Percentiles rank a stretch among this genome's conserved stretches.
These are phyloP conservation scores for Aethionema arabicum DNA, from an alignment of 345 rosid species.

Conservation along the genomic window DNA sequence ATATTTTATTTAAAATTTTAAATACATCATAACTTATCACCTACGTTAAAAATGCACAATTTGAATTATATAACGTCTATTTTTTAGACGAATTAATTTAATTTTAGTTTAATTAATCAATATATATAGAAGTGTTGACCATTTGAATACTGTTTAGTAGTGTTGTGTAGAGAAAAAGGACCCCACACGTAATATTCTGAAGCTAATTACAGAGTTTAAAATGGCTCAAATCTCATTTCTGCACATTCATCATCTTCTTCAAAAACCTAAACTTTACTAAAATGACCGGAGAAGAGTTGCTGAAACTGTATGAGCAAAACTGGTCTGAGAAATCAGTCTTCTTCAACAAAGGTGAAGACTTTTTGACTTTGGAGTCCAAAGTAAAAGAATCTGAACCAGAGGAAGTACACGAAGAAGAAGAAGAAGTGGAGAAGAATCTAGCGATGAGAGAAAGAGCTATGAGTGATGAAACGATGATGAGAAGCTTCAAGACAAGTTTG, in stretches of 20 bases:
- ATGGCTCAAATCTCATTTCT: conserved; percentile 8
- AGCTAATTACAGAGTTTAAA: conserved; percentile 12
- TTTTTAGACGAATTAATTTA: background rate
- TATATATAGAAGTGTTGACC: background rate
- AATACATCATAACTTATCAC: no score
- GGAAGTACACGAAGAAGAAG: conserved; percentile 18
- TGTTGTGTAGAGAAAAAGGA: conserved; percentile 19
- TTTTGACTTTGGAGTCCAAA: conserved; percentile 2
- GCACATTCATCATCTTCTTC: background rate
- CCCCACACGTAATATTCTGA: conserved; percentile 27
- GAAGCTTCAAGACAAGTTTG: conserved; percentile 31
- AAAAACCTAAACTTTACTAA: background rate
- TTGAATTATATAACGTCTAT: conserved; percentile 13
- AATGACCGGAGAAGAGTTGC: conserved; percentile 46
- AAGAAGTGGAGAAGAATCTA: conserved; percentile 26
- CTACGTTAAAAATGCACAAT: no score
- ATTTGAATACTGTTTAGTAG: conserved; percentile 17
- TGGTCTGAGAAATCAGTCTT: conserved; percentile 47
- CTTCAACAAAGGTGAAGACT: conserved; percentile 29
- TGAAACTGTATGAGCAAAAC: conserved; percentile 43
- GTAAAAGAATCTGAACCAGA: background rate
- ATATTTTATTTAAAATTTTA: no score
- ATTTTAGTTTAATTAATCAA: background rate
- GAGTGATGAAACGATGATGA: conserved; percentile 47
- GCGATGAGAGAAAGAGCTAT: conserved; percentile 39